Percentiles rank a stretch among this genome's conserved stretches.
phyloP scores from a whole-genome alignment of 441 rosid species.

The Populus hybrid region DNA sequence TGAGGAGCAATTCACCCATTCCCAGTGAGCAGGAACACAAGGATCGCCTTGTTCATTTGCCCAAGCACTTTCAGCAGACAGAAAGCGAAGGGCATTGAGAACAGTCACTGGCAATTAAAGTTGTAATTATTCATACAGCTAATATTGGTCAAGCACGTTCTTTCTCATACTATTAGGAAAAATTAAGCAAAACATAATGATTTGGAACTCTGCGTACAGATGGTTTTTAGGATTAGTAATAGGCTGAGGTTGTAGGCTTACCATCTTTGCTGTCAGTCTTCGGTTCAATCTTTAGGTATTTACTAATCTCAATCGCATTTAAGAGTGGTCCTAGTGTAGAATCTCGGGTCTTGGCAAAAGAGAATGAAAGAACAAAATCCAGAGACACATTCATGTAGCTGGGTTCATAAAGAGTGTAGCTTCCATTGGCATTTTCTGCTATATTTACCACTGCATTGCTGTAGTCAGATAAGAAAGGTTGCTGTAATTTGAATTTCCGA shows the following conservation, averaged over 20 bases:
- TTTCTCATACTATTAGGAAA: background rate
- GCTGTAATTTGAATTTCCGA: too few species aligned
- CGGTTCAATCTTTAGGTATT: slow-evolving; percentile 62
- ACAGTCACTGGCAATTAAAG: slow-evolving; percentile 47
- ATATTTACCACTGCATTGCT: too few species aligned
- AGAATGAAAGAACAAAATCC: too few species aligned
- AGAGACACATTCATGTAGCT: too few species aligned
- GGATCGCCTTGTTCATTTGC: slow-evolving; percentile 85
- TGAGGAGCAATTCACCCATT: slow-evolving; percentile 74
- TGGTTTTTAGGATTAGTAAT: background rate
- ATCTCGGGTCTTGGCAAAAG: too few species aligned
- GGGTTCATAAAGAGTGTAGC: too few species aligned
- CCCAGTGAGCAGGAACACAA: slow-evolving; percentile 78
- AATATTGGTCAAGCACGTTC: slow-evolving; percentile 5
- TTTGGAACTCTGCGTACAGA: background rate
- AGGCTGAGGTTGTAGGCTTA: slow-evolving; percentile 29
- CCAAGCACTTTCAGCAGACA: slow-evolving; percentile 52
- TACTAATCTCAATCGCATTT: slow-evolving; percentile 92
- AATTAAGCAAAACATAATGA: background rate
- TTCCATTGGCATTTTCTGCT: too few species aligned
- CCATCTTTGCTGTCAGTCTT: slow-evolving; percentile 67
- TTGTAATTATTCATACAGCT: slow-evolving; percentile 13
- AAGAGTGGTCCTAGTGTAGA: too few species aligned
- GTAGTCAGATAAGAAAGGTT: too few species aligned
- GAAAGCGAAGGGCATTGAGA: slow-evolving; percentile 50